Base-by-base conservation (phyloP, 2,329 filamentous ascomycete species). In the Beauveria australis region DNA sequence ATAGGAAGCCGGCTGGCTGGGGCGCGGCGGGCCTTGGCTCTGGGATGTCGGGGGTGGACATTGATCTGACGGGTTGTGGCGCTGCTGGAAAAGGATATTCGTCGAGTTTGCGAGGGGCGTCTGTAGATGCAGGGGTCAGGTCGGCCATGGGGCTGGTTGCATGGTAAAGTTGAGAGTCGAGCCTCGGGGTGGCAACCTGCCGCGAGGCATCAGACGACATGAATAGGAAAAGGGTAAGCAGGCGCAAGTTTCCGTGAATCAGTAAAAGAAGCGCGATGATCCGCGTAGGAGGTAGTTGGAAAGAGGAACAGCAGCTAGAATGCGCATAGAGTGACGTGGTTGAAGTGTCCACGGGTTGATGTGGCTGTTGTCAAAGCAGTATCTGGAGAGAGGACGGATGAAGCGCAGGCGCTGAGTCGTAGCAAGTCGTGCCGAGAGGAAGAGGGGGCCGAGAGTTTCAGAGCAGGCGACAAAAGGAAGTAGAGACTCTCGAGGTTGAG, bases 151-250 rank as follows among this genome's bases (percentile, higher is more conserved):
- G 44, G 26, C n/a, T 47, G 7, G 24, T 41, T 14, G 24, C 48
- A 52, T 53, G n/a, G 26, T 26, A 28, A 19, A 43, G 24, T 18
- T 33, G 57, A 37, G 57, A 37, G 28, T 59, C 49, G 28, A 53
- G 30, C 41, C 48, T 41, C 48, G 57, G 41, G 16, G 57, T 24
- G 56, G 55, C 55, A 43, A 51, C 48, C 3, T 40, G 48, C 48
- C 57, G 40, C 18, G 48, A 33, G 48, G 48, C 48, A 53, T 53
- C 48, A 14, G 57, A 46, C 37, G 57, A 53, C 57, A 59, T 59
- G 26, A 46, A 47, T 51, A 12, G 16, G 48, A 51, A 10, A 51
- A 18, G 2, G 18, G 28, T 28, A 37, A 16, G 33, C n/a, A 51
- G 33, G 19, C 33, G 51, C 51, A 2, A 8, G 9, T 16, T 53